Conservation (phyloP, 495 filamentous ascomycete genomes). For the Antarctomyces pellizariae region DNA sequence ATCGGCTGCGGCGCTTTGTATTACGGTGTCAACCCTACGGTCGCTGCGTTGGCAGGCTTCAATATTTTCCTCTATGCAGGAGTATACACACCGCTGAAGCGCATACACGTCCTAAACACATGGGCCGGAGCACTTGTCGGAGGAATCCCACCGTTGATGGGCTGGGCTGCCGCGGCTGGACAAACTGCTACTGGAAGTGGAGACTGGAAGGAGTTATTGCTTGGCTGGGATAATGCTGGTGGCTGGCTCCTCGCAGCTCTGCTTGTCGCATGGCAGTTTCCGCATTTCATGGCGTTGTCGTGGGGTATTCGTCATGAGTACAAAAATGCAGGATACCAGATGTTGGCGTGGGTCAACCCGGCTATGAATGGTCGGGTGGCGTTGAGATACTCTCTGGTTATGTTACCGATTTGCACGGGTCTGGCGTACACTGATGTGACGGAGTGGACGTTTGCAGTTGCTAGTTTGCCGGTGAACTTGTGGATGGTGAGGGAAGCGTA, state of each 20-base stretch:
- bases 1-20: conserved; percentile 47
- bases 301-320: conserved; percentile 82
- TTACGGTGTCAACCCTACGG: conserved; percentile 82
- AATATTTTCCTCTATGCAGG: conserved; percentile 85
- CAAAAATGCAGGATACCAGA: conserved; percentile 62
- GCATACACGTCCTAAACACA: conserved; percentile 69
- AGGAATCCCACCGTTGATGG: conserved; percentile 89
- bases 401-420: conserved; percentile 70
- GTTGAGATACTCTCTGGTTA: conserved; percentile 62
- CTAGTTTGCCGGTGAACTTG: conserved; percentile 59
- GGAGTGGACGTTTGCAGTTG: conserved; percentile 65
- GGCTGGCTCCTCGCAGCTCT: conserved; percentile 76
- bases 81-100: conserved; percentile 80
- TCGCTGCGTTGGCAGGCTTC: conserved; percentile 55
- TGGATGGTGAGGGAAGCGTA: conserved; percentile 73
- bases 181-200: conserved; percentile 56
- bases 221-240: conserved; percentile 43
- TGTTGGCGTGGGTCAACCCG: conserved; percentile 80
- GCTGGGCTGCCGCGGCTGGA: conserved; percentile 84
- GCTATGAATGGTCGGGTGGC: conserved; percentile 65
- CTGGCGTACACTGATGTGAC: conserved; percentile 65
- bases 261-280: conserved; percentile 92
- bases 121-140: conserved; percentile 90
- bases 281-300: conserved; percentile 85
- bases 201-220: conserved; percentile 58